phyloP scores from a whole-genome alignment of 129 eudicot genomes.

The Centella asiatica region DNA sequence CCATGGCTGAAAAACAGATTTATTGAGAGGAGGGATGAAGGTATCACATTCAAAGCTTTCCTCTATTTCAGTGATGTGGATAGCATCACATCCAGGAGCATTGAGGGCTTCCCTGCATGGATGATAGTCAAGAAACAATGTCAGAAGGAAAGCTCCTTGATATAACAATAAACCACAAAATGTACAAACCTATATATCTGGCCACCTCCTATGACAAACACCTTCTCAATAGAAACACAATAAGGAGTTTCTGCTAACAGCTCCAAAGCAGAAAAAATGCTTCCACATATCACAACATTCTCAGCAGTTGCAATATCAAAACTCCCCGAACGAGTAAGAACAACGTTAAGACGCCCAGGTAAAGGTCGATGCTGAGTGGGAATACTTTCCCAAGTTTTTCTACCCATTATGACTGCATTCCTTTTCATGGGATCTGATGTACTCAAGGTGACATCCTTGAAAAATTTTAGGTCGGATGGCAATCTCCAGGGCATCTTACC shows the following conservation, averaged over 20 bases:
- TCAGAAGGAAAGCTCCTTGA: not conserved
- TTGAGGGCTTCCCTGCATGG: constrained; percentile 83
- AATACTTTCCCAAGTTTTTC: constrained; percentile 92
- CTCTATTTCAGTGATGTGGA: constrained; percentile 83
- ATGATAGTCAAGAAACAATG: constrained; percentile 1
- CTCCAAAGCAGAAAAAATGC: constrained; percentile 68
- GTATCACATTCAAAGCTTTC: constrained; percentile 63
- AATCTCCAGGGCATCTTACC: constrained; percentile 85
- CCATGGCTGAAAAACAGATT: constrained; percentile 77
- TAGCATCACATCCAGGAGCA: constrained; percentile 73
- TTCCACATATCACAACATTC: constrained; percentile 69
- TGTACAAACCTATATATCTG: constrained; percentile 56
- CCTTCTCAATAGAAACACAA: constrained; percentile 58
- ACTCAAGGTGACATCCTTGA: constrained; percentile 57
- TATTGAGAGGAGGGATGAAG: constrained; percentile 67
- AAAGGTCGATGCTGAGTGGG: constrained; percentile 63
- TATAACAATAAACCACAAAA: constrained; percentile 8
- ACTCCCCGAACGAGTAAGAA: constrained; percentile 75
- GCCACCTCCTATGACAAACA: constrained; percentile 93
- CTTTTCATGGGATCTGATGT: constrained; percentile 60
- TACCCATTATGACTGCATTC: constrained; percentile 88
- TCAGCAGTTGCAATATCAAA: constrained; percentile 51
- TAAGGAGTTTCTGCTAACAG: constrained; percentile 66
- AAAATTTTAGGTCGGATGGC: constrained; percentile 84
- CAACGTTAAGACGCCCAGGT: constrained; percentile 77